Evolutionary conservation across 2,329 filamentous ascomycete genomes (phyloP), one percentile per base, ranked within the genome.

Genomic region (Rachicladosporium sp.): DNA sequence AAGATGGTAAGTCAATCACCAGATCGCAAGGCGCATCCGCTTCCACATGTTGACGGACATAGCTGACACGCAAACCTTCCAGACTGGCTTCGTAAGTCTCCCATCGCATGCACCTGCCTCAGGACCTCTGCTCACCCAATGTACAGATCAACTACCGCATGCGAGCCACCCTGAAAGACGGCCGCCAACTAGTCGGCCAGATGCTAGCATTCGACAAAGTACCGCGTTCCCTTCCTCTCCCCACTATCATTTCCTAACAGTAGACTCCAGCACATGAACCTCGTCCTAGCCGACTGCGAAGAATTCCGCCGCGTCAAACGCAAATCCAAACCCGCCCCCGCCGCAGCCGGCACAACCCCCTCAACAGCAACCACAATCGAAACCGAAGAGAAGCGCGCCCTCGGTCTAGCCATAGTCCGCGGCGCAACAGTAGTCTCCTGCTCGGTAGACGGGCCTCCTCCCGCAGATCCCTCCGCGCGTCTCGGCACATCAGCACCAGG

Each of bases 151-250:
- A 98, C 71, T 96, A 93, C 73, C 86, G 89, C 66, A 96, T 98
- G 88, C 82, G 89, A 61, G 82, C 95, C 49, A 96, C 88, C 41
- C 74, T 98, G 62, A 86, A 85, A 59, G 91, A 98, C 68, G 86
- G 86, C 49, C 80, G 91, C 58, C 86, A 95, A 64, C 93, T 98
- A 80, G 88, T 87, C 31, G 91, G 88, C 46, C 87, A 96, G 65
- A 94, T 98, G 85, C 76, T 98, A 52, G 91, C 91, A 40, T 98
- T 96, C 58, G 91, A 98, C 66, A 96, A 96, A 77, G 86, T 89
- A 66, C 41, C 49, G 11, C 7, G n/a, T 10, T 10, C 27, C n/a
- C 23, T 10, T 31, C 10, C 0, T n/a, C 11, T 34, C 19, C 12
- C 11, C 13, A 23, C 12, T 12, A 36, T 37, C 8, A 31, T 29